Conservation (phyloP, 1,284 basidiomycete genomes). For the Hypsizygus ulmarius region DNA sequence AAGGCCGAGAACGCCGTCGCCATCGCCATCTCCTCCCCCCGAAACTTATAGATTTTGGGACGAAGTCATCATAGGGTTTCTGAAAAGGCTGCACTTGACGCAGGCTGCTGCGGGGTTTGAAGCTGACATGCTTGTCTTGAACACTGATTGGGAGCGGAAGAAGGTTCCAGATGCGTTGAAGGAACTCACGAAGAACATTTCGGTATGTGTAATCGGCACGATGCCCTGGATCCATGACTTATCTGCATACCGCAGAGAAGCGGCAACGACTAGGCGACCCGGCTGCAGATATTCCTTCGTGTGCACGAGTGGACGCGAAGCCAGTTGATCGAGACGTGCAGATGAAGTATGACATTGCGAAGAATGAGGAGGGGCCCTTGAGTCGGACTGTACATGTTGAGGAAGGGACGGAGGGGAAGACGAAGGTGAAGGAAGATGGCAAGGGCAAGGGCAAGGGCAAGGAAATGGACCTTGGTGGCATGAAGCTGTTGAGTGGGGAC, state of each 20-base stretch:
- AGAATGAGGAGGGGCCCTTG: slow-evolving; percentile 74
- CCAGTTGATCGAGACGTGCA: slow-evolving; percentile 67
- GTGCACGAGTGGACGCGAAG: slow-evolving; percentile 71
- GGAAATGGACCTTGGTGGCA: slow-evolving; percentile 11
- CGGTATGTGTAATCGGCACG: slow-evolving; percentile 38
- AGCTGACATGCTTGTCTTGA: slow-evolving; percentile 68
- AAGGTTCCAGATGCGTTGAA: slow-evolving; percentile 53
- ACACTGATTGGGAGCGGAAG: slow-evolving; percentile 58
- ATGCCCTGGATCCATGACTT: no score
- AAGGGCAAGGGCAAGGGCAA: slow-evolving; percentile 19
- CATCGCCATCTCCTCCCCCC: slow-evolving; percentile 40
- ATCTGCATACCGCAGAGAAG: slow-evolving; percentile 45
- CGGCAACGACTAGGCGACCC: slow-evolving; percentile 35
- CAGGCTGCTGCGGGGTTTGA: slow-evolving; percentile 66
- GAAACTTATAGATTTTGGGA: slow-evolving; percentile 62
- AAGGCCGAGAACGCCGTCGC: slow-evolving; percentile 18
- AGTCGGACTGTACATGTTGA: slow-evolving; percentile 42
- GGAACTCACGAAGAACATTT: slow-evolving; percentile 48
- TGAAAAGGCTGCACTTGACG: slow-evolving; percentile 52
- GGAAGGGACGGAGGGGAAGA: slow-evolving; percentile 1
- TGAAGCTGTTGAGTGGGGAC: slow-evolving; percentile 22
- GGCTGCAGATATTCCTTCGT: slow-evolving; percentile 39
- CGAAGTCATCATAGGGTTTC: slow-evolving; percentile 50
- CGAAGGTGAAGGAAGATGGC: background rate
- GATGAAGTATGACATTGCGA: slow-evolving; percentile 81